Percentiles rank a stretch among this genome's conserved stretches.
Conservation (phyloP, 2,329 filamentous ascomycete species). For the Hypomyces perniciosus region DNA sequence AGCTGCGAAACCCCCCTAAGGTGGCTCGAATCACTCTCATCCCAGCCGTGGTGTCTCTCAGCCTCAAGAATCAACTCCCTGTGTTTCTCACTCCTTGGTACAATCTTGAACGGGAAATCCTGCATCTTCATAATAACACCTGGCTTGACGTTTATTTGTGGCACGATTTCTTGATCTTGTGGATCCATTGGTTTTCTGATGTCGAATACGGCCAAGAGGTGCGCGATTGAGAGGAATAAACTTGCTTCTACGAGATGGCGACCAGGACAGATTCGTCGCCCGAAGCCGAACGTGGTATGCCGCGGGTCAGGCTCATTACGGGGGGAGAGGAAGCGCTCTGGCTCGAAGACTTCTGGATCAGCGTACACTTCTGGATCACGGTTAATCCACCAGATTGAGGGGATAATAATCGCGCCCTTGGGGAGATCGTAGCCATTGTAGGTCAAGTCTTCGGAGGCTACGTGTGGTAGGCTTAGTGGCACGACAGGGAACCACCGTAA, state of each 20-base stretch:
- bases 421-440: constrained; percentile 23
- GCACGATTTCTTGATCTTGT: constrained; percentile 31
- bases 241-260: constrained; percentile 25
- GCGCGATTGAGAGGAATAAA: constrained; percentile 31
- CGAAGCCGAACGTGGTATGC: constrained; percentile 28
- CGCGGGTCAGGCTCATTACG: constrained; percentile 25
- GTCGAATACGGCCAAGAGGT: constrained; percentile 40
- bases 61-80: constrained; percentile 1
- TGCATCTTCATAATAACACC: constrained; percentile 5
- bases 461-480: constrained; percentile 33
- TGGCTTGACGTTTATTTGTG: constrained; percentile 1
- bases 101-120: constrained; percentile 3
- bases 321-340: constrained; percentile 25
- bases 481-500: constrained; percentile 26
- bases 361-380: constrained; percentile 65
- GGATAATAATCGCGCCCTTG: constrained; percentile 20
- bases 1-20: background rate
- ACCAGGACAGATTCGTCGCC: constrained; percentile 31
- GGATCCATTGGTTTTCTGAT: constrained; percentile 24
- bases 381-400: constrained; percentile 32
- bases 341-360: constrained; percentile 27
- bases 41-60: constrained; percentile 9
- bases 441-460: constrained; percentile 24
- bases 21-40: constrained; percentile 5
- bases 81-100: constrained; percentile 10